Base-by-base conservation (phyloP, 352 stramenopile genomes). In the Thraustochytrium striatum region DNA sequence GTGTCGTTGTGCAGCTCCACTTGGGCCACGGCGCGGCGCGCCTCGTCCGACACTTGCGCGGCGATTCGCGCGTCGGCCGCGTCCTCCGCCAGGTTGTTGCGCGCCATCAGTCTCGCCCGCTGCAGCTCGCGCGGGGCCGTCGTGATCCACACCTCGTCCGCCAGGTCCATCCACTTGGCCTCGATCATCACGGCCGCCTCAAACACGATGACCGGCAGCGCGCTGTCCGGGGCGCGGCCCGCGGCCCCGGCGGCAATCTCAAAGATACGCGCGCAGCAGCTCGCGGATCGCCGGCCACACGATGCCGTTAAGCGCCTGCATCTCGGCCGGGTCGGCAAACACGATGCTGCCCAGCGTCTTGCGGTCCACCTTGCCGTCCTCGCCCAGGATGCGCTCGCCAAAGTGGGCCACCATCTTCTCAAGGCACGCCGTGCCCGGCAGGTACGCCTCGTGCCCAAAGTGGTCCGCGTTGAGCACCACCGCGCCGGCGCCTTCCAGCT, bases 371-470 rank as follows among this genome's bases (percentile, higher is more conserved):
- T 57, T 80, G 11, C 70, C 70, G 43, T 80, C 70, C 28, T 69
- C 70, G 33, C 35, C 58, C 1, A 80, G 2, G 36, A 80, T 80
- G 19, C 39, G n/a, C 0, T 80, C 70, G n/a, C 70, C 70, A 52
- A 80, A 80, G 25, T 80, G 70, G 7, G 9, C 70, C 16, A 80
- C 70, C n/a, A 80, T 30, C 1, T 80, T 7, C 28, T 72, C 28
- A 13, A 72, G 39, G 58, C 70, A 80, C 47, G 9, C 28, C 16
- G 70, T 80, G 5, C 70, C 70, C 7, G 70, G 70, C 2, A 59
- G 57, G 70, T 80, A 80, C 19, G 70, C 70, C 25, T 80, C 70
- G 43, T 80, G 70, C 16, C 70, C 70, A 61, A 80, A 70, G 39
- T 58, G 55, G 50, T 80, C 70, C 16, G 70, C 70, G n/a, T 80